These are phyloP conservation scores for Suhomyces sp. DNA, from an alignment of 805 yeast species.

Conservation along the genomic window DNA sequence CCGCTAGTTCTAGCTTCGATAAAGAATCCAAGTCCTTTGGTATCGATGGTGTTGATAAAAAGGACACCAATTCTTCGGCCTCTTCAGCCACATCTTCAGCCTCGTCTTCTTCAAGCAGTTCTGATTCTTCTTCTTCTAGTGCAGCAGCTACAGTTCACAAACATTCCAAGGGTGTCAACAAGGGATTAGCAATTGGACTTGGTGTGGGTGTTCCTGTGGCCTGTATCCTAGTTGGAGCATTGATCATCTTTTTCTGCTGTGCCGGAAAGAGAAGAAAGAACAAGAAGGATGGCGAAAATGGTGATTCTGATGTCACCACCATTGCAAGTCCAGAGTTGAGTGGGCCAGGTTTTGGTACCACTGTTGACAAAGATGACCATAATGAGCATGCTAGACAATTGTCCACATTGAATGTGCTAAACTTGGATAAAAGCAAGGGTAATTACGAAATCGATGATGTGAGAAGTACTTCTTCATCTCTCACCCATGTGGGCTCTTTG, in stretches of 20 bases:
- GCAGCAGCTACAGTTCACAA: slow-evolving; percentile 14
- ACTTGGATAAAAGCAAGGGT: slow-evolving; percentile 7
- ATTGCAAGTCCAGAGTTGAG: slow-evolving; percentile 23
- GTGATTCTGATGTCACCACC: slow-evolving; percentile 6
- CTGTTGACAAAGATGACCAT: slow-evolving; percentile 25
- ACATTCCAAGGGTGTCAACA: slow-evolving; percentile 30
- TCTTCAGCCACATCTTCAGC: slow-evolving; percentile 23
- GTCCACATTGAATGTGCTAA: slow-evolving; percentile 50
- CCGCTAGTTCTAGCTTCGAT: slow-evolving; percentile 30
- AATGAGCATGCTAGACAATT: slow-evolving; percentile 37
- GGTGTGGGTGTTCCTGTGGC: slow-evolving; percentile 82
- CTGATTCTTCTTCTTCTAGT: slow-evolving; percentile 28
- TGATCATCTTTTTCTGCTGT: slow-evolving; percentile 57
- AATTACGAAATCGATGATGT: slow-evolving; percentile 11
- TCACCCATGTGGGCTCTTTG: slow-evolving; percentile 51
- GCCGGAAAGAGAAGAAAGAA: slow-evolving; percentile 35
- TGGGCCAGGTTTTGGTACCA: slow-evolving; percentile 38
- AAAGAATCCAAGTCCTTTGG: slow-evolving; percentile 42
- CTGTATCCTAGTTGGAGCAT: slow-evolving; percentile 46
- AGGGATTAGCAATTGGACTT: slow-evolving; percentile 78
- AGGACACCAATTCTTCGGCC: slow-evolving; percentile 22
- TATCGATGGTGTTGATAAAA: slow-evolving; percentile 47
- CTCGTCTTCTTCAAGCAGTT: slow-evolving; percentile 21
- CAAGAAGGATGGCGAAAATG: slow-evolving; percentile 18
- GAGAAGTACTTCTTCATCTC: slow-evolving; percentile 44